A percentile compares a stretch with the other conserved stretches of the same genome.
These are phyloP conservation scores for Phycomyces nitens DNA, from an alignment of 192 early-diverging fungal genomes.

Conservation along the genomic window DNA sequence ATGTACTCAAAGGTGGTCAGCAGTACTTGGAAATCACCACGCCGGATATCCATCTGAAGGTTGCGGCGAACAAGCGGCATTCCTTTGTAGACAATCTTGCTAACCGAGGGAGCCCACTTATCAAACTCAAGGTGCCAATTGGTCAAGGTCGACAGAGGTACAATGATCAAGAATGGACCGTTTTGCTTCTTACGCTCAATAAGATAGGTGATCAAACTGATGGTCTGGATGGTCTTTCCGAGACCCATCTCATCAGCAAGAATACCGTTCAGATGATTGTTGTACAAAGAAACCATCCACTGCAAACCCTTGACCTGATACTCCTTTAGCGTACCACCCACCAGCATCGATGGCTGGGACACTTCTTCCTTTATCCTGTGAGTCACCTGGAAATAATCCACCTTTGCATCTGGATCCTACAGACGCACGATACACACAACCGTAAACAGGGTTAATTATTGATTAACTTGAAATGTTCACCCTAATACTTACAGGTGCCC, in stretches of 20 bases:
- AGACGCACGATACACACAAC: neutral
- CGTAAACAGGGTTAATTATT: neutral
- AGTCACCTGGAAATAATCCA: slow-evolving; percentile 86
- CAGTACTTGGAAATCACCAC: slow-evolving; percentile 89
- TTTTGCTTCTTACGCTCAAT: slow-evolving; percentile 92
- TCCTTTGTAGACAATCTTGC: slow-evolving; percentile 92
- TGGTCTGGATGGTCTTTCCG: slow-evolving; percentile 92
- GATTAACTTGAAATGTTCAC: neutral
- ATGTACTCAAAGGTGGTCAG: slow-evolving; percentile 98
- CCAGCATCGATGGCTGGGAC: slow-evolving; percentile 78
- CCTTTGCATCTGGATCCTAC: slow-evolving; percentile 40
- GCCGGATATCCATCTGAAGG: slow-evolving; percentile 70
- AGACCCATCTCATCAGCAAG: slow-evolving; percentile 96
- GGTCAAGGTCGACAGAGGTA: slow-evolving; percentile 94
- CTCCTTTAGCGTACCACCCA: slow-evolving; percentile 92
- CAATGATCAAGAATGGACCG: slow-evolving; percentile 94
- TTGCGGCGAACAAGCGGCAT: slow-evolving; percentile 66
- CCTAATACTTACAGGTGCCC: slow-evolving; percentile 27
- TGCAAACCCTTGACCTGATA: slow-evolving; percentile 96
- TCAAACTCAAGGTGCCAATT: slow-evolving; percentile 99
- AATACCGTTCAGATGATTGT: slow-evolving; percentile 97
- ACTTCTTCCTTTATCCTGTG: slow-evolving; percentile 83
- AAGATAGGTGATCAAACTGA: slow-evolving; percentile 92
- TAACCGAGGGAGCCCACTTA: slow-evolving; percentile 91
- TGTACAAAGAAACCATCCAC: slow-evolving; percentile 99